These are phyloP conservation scores for Nakazawaea ambrosiae DNA, from an alignment of 805 yeast genomes.

Conservation along the genomic window DNA sequence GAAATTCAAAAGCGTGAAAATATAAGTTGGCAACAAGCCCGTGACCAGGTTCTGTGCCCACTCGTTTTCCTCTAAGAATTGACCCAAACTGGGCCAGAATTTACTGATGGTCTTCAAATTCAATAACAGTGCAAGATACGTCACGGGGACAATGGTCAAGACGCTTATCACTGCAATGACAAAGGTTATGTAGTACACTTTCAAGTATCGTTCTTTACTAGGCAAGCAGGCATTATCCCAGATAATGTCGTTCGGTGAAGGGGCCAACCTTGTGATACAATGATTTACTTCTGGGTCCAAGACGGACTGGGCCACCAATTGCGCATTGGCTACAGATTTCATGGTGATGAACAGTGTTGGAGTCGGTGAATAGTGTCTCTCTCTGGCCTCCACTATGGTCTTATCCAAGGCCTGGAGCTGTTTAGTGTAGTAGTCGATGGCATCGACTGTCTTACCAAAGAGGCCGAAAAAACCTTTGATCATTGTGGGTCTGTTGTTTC, in stretches of 20 bases:
- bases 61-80: slow-evolving; percentile 50
- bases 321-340: slow-evolving; percentile 94
- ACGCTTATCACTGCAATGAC: slow-evolving; percentile 64
- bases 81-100: slow-evolving; percentile 80
- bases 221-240: slow-evolving; percentile 89
- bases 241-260: slow-evolving; percentile 91
- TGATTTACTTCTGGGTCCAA: slow-evolving; percentile 84
- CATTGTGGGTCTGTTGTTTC: slow-evolving; percentile 51
- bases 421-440: slow-evolving; percentile 69
- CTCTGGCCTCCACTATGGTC: slow-evolving; percentile 59
- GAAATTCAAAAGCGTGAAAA: slow-evolving; percentile 79
- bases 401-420: slow-evolving; percentile 64
- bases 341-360: slow-evolving; percentile 91
- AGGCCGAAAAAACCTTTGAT: slow-evolving; percentile 54
- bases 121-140: slow-evolving; percentile 75
- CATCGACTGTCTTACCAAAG: slow-evolving; percentile 68
- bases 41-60: slow-evolving; percentile 80
- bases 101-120: slow-evolving; percentile 71
- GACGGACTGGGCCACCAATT: slow-evolving; percentile 93
- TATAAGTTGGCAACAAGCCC: slow-evolving; percentile 84
- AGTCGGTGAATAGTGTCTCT: slow-evolving; percentile 68
- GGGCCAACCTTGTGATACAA: slow-evolving; percentile 78
- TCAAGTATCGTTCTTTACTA: slow-evolving; percentile 58
- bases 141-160: slow-evolving; percentile 74
- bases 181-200: slow-evolving; percentile 58